phyloP scores from a whole-genome alignment of 352 stramenopile genomes.

The Globisporangium spinosum region DNA sequence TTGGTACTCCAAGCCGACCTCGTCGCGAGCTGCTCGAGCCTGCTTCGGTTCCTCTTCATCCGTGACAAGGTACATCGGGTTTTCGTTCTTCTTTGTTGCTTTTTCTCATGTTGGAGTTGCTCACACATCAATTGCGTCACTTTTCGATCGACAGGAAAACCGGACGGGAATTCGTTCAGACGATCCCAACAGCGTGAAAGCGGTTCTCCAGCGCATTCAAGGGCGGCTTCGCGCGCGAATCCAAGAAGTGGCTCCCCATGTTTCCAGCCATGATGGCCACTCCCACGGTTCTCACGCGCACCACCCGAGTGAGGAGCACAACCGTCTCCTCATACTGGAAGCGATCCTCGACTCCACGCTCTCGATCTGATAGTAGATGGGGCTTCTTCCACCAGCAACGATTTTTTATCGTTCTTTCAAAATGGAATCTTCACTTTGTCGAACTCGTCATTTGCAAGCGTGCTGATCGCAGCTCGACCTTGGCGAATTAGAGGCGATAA shows the following conservation, averaged over 20 bases:
- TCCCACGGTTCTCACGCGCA: neutral
- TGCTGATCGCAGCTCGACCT: slow-evolving; percentile 11
- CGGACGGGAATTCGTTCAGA: slow-evolving; percentile 29
- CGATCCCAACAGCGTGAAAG: slow-evolving; percentile 9
- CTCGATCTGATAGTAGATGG: slow-evolving; percentile 12
- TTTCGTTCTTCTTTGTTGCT: neutral
- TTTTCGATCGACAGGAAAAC: slow-evolving; percentile 24
- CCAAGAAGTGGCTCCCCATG: slow-evolving; percentile 19
- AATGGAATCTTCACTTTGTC: slow-evolving; percentile 10
- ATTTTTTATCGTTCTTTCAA: neutral
- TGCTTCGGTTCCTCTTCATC: slow-evolving; percentile 60
- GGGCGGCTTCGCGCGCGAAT: slow-evolving; percentile 33
- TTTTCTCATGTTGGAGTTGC: neutral
- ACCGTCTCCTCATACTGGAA: slow-evolving; percentile 48
- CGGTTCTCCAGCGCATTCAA: slow-evolving; percentile 24
- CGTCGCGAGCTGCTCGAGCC: slow-evolving; percentile 60
- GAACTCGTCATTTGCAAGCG: slow-evolving; percentile 3
- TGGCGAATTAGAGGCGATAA: slow-evolving; percentile 27
- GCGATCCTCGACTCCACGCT: slow-evolving; percentile 39
- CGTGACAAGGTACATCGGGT: slow-evolving; percentile 45
- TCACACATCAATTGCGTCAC: neutral
- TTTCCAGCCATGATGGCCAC: slow-evolving; percentile 1
- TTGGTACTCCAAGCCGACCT: slow-evolving; percentile 58
- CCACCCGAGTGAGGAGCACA: slow-evolving; percentile 14
- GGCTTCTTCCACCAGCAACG: neutral